Base-by-base conservation (phyloP, 805 yeast species). In the Barnettozyma vustinii region DNA sequence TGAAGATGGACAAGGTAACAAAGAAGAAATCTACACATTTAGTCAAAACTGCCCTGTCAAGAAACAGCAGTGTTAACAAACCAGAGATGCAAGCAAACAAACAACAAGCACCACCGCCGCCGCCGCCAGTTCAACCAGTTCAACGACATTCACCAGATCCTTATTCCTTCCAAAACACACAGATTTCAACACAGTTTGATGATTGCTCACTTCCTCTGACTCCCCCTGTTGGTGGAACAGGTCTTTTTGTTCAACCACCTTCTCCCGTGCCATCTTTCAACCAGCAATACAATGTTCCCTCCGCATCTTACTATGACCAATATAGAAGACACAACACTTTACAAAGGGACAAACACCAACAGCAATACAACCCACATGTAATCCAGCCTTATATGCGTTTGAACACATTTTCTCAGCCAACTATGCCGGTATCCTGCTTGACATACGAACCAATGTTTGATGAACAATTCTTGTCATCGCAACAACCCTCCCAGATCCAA, bases 401-500 rank as follows among this genome's bases (percentile, higher is more conserved):
- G 7, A 33, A 39, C 15, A 21, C 40, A 13, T 33, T 43, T 16
- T 39, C 49, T 15, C 52, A 46, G 25, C 47, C 46, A 26, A 40
- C 42, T 9, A 18, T 15, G 4, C 45, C 44, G 2, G 20, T 37
- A 6, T 36, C 48, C 8, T 30, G 35, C 8, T 16, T 47, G 9
- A 19, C 50, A 5, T 47, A 25, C 27, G 50, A 45, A 18, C 44
- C 44, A n/a, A 21, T 27, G 23, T 23, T 21, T 10, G 46, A 44
- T 12, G 46, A 44, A 25, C 37, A 32, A 33, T 33, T 44, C 41
- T 13, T 44, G 12, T 30, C 33, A 30, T 15, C 33, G 5, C 33
- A 30, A 30, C 33, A 30, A 30, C 33, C 16, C 16, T 13, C 33
- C 33, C n/a, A 43, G 32, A 19, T 13, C 12, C 37, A 19, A 19